Evolutionary conservation across 1,139 yeast genomes (phyloP).

Genomic region (Casaregolazyma suthepensis): DNA sequence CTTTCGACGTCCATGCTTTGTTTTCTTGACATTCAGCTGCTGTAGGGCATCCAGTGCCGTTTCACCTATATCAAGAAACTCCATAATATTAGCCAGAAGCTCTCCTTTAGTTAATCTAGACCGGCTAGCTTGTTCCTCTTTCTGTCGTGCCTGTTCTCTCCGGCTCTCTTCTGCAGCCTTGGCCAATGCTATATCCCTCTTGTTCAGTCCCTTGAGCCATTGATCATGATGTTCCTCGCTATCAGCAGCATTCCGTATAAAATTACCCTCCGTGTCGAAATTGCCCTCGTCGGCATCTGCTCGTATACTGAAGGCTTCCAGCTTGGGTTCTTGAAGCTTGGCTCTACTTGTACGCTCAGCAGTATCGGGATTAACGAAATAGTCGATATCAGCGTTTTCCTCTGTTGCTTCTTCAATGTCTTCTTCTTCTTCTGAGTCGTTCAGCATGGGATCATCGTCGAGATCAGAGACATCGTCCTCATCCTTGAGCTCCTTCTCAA

Average conservation of each 20-base stretch:
- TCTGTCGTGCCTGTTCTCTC: constrained; percentile 16
- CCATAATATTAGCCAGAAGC: constrained; percentile 38
- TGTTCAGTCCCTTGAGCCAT: constrained; percentile 44
- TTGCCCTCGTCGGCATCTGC: constrained; percentile 55
- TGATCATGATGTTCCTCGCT: constrained; percentile 40
- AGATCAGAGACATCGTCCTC: constrained; percentile 14
- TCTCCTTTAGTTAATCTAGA: constrained; percentile 15
- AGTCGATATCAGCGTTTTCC: constrained; percentile 22
- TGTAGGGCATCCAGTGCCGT: constrained; percentile 55
- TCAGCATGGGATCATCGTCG: constrained; percentile 1
- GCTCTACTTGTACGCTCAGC: constrained; percentile 10
- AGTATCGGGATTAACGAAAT: constrained; percentile 20
- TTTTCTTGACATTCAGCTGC: constrained; percentile 16
- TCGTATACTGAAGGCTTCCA: constrained; percentile 58
- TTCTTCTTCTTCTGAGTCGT: constrained; percentile 13
- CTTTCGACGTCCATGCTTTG: constrained; percentile 10
- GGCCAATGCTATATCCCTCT: constrained; percentile 46
- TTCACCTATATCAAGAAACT: constrained; percentile 52
- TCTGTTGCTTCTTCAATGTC: constrained; percentile 23
- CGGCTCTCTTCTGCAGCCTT: constrained; percentile 37
- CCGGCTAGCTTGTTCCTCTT: constrained; percentile 1
- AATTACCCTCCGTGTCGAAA: constrained; percentile 61
- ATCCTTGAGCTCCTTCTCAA: constrained; percentile 28
- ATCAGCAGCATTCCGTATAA: constrained; percentile 39
- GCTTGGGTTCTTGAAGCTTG: constrained; percentile 36